Base-by-base conservation (phyloP, 139 green algal genomes). In the Bryopsis sp. region DNA sequence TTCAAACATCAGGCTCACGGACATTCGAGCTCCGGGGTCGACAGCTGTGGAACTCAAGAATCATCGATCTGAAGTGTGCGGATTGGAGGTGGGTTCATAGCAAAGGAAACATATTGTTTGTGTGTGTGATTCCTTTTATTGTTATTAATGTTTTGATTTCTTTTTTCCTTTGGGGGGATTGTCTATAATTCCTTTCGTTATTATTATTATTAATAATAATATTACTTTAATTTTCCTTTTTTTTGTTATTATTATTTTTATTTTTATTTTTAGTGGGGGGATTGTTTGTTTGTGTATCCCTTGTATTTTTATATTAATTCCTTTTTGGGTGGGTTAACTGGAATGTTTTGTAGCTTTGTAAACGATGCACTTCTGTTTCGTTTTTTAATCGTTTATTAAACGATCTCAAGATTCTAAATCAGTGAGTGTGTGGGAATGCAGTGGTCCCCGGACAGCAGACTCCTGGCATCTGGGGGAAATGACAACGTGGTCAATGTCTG, bases 1-100 rank as follows among this genome's bases (percentile, higher is more conserved):
- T 81, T 76, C 86, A 38, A 79, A 54, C 73, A 93, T 99, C 47
- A 79, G 96, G 76, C 77, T 90, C 68, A 77, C 88, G 0, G 94
- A 99, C 73, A 85, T 97, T 48, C 82, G 94, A 29, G 74, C 74
- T 1, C 80, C 83, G 3, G 81, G 91, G 64, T 37, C 7, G 39
- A 57, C 37, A 31, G n/a, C 11, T n/a, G n/a, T n/a, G n/a, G 5
- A 32, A 7, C 26, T 69, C 37, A 54, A 35, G 19, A n/a, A n/a
- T 2, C 62, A 69, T 54, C 15, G 35, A 36, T 50, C 62, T 6
- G 90, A 96, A 81, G 90, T 91, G 47, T 75, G 69, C 43, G 69
- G 69, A 35, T 38, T 75, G 46, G 58, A 75, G 29, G 59, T 67
- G 22, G 54, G 59, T 24, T n/a, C n/a, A n/a, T n/a, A n/a, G n/a